phyloP scores from a whole-genome alignment of 306 rosid genomes.

The Canavalia ensiformis region DNA sequence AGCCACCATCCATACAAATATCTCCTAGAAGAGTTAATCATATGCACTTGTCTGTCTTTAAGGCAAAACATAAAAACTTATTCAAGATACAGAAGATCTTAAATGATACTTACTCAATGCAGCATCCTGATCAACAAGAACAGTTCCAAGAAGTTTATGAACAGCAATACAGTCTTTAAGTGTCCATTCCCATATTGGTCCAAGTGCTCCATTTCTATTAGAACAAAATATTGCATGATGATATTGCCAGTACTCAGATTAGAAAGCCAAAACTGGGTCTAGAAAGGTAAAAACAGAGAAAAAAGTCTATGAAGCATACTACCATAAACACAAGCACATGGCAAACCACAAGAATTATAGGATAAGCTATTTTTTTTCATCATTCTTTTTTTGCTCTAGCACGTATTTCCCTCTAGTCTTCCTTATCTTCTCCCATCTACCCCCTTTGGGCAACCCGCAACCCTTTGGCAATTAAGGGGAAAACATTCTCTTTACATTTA shows the following conservation, averaged over 20 bases:
- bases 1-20: background rate
- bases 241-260: slow-evolving; percentile 25
- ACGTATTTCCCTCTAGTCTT: background rate
- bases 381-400: background rate
- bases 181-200: slow-evolving; percentile 76
- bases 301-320: slow-evolving; percentile 1
- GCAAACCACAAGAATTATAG: slow-evolving; percentile 11
- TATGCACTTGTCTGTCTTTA: background rate
- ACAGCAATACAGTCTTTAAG: slow-evolving; percentile 82
- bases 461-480: background rate
- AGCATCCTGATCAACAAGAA: slow-evolving; percentile 68
- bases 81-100: slow-evolving; percentile 9
- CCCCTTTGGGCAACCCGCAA: background rate
- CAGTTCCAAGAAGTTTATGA: slow-evolving; percentile 80
- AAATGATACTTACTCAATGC: slow-evolving; percentile 71
- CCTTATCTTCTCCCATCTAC: background rate
- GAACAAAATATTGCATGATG: slow-evolving; percentile 42
- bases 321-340: background rate
- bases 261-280: slow-evolving; percentile 17
- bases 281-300: slow-evolving; percentile 18
- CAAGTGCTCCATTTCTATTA: slow-evolving; percentile 77
- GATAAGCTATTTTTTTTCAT: slow-evolving; percentile 20
- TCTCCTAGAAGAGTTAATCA: background rate
- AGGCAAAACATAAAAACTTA: background rate
- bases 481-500: slow-evolving; percentile 10